Conservation (phyloP, 176 grass and related monocot genomes). For the Canna indica region DNA sequence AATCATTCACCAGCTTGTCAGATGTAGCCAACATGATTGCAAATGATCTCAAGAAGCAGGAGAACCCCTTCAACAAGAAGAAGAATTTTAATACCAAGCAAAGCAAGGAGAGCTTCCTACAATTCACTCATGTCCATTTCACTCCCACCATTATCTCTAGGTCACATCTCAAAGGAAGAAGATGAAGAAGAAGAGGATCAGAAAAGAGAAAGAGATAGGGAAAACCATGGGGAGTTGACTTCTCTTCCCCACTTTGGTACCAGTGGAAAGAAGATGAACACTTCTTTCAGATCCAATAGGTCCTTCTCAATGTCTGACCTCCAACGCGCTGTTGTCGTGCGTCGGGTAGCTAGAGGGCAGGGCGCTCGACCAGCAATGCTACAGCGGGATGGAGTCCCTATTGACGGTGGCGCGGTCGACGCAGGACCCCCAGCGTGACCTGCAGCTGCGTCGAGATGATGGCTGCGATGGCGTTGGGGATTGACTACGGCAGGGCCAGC, state of each 20-base stretch:
- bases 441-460: no score
- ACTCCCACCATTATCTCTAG: background rate
- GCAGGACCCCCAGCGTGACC: no score
- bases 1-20: slow-evolving; percentile 2
- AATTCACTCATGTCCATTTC: background rate
- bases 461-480: no score
- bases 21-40: background rate
- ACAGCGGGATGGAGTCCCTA: no score
- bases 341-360: no score
- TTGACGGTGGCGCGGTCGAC: no score
- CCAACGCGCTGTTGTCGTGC: background rate
- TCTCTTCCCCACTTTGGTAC: no score
- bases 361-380: no score
- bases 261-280: no score
- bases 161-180: background rate
- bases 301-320: background rate
- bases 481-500: no score
- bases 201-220: background rate
- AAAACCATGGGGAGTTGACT: background rate
- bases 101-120: background rate
- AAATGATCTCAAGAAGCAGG: background rate
- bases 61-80: slow-evolving; percentile 1
- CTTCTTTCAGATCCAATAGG: background rate
- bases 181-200: background rate
- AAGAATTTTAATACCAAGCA: background rate